These are phyloP conservation scores for Pseudophaeomoniella oleicola DNA, from an alignment of 2,329 filamentous ascomycete genomes.

Conservation along the genomic window DNA sequence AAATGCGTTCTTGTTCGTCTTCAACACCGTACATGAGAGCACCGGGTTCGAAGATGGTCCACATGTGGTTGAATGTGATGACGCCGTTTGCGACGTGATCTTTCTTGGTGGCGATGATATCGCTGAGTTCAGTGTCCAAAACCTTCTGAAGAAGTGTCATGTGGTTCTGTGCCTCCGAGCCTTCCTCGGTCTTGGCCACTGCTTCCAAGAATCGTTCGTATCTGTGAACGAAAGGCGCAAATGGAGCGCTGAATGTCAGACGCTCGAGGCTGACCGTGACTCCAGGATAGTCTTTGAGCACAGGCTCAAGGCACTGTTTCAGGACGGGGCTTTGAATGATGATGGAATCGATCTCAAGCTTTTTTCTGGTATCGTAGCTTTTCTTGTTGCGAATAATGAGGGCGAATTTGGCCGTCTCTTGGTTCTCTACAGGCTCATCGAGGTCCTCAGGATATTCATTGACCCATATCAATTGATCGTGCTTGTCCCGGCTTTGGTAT, in stretches of 20 bases:
- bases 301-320: conserved; percentile 38
- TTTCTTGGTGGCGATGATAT: conserved; percentile 33
- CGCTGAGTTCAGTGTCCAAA: conserved; percentile 36
- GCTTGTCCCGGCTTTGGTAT: conserved; percentile 36
- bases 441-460: conserved; percentile 40
- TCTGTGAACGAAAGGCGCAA: conserved; percentile 51
- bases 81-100: conserved; percentile 40
- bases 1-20: conserved; percentile 23
- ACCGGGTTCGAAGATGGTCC: conserved; percentile 23
- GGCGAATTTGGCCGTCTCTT: conserved; percentile 46
- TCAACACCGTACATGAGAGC: conserved; percentile 18
- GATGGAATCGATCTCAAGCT: conserved; percentile 46
- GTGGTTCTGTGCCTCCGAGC: conserved; percentile 31
- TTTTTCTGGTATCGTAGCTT: conserved; percentile 44
- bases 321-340: conserved; percentile 49
- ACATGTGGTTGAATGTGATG: conserved; percentile 34
- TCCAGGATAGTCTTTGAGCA: conserved; percentile 45
- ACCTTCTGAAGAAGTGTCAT: conserved; percentile 32
- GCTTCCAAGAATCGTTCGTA: conserved; percentile 35
- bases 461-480: conserved; percentile 40
- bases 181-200: conserved; percentile 25
- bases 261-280: conserved; percentile 45
- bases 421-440: conserved; percentile 43
- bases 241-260: conserved; percentile 46
- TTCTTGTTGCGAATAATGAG: conserved; percentile 45